phyloP scores from a whole-genome alignment of 441 rosid species.

The Sinapis alba region DNA sequence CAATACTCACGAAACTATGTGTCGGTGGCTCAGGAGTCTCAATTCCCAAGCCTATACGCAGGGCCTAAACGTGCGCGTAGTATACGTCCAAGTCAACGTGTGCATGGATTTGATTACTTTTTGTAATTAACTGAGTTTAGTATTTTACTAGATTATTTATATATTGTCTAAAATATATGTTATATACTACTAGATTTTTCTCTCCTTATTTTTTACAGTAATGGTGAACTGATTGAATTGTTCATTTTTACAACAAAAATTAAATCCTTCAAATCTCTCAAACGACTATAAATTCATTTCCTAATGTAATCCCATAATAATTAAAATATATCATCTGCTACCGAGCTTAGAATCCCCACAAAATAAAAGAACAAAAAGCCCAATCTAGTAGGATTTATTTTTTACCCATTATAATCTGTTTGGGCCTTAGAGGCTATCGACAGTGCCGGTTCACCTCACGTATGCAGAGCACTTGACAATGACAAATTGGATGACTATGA shows the following conservation, averaged over 20 bases:
- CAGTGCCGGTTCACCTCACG: slow-evolving; percentile 58
- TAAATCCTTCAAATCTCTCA: background rate
- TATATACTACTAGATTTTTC: background rate
- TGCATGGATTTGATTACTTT: background rate
- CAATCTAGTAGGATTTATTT: background rate
- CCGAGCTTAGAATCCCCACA: background rate
- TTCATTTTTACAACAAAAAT: background rate
- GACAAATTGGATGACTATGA: slow-evolving; percentile 89
- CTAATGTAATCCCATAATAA: background rate
- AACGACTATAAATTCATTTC: background rate
- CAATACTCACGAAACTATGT: background rate
- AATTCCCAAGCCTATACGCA: background rate
- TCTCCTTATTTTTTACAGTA: background rate
- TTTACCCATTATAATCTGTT: background rate
- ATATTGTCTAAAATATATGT: background rate
- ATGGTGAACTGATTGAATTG: background rate
- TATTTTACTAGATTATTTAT: background rate
- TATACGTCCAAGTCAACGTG: slow-evolving; percentile 17
- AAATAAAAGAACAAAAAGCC: background rate
- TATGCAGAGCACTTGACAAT: too few species aligned
- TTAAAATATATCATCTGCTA: background rate
- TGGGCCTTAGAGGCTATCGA: slow-evolving; percentile 54
- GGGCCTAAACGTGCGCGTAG: background rate
- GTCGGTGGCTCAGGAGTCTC: slow-evolving; percentile 23
- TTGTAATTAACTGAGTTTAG: background rate